Percentiles rank a stretch among this genome's conserved stretches.
Evolutionary conservation across 345 rosid species (phyloP).

Genomic region (Brassica cretica): DNA sequence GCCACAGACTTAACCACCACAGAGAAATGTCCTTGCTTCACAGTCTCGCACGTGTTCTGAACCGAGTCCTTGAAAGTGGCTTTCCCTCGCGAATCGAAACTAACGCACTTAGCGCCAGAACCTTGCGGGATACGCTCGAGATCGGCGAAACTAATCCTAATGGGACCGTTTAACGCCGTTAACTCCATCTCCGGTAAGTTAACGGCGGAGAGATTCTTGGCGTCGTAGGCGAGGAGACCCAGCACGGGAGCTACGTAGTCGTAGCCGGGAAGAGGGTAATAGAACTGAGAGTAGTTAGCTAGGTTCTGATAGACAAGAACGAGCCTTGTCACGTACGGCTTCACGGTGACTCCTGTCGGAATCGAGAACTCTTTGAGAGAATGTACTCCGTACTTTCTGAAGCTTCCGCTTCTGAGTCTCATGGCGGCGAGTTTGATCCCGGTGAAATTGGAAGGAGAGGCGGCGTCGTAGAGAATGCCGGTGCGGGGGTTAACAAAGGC

Average conservation of each 20-base stretch:
- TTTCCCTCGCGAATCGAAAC: conserved; percentile 60
- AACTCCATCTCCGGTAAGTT: conserved; percentile 54
- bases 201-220: conserved; percentile 59
- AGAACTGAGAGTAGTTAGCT: conserved; percentile 65
- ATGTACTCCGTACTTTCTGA: conserved; percentile 53
- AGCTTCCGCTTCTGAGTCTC: conserved; percentile 88
- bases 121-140: conserved; percentile 56
- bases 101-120: conserved; percentile 64
- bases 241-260: conserved; percentile 68
- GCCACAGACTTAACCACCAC: conserved; percentile 66
- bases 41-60: conserved; percentile 55
- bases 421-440: conserved; percentile 74
- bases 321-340: conserved; percentile 76
- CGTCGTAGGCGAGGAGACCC: conserved; percentile 85
- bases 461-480: conserved; percentile 61
- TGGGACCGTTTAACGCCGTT: conserved; percentile 50
- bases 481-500: conserved; percentile 72
- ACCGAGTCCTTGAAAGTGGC: conserved; percentile 56
- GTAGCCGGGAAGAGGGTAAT: conserved; percentile 60
- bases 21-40: conserved; percentile 80
- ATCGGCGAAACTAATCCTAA: conserved; percentile 59
- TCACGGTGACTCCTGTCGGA: conserved; percentile 50
- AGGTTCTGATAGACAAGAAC: conserved; percentile 85
- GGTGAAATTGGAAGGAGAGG: conserved; percentile 59
- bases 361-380: conserved; percentile 62